These are phyloP conservation scores for Litsea cubeba DNA, from an alignment of 164 flowering plant genomes.

Conservation along the genomic window DNA sequence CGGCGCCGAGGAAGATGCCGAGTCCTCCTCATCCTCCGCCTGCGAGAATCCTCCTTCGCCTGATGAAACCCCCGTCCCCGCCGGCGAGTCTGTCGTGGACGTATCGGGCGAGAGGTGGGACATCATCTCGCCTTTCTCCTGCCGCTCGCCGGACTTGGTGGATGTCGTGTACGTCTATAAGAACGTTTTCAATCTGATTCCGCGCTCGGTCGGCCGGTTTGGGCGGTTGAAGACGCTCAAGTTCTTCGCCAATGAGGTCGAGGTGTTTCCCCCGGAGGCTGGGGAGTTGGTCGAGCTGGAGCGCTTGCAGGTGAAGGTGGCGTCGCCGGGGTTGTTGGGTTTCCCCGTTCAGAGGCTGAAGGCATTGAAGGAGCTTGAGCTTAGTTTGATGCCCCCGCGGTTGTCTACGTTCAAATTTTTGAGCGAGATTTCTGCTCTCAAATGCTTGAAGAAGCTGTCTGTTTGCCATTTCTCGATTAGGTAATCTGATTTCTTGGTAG, in stretches of 20 bases:
- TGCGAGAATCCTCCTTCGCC: too few relatives aligned
- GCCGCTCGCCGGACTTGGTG: conserved; percentile 12
- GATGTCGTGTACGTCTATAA: conserved; percentile 55
- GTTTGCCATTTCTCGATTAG: conserved; percentile 86
- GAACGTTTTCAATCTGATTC: conserved; percentile 74
- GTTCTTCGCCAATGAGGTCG: conserved; percentile 78
- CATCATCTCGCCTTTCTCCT: conserved; percentile 40
- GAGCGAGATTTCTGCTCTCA: conserved; percentile 62
- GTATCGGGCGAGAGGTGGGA: conserved; percentile 47
- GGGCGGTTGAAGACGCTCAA: conserved; percentile 60
- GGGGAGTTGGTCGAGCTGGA: conserved; percentile 53
- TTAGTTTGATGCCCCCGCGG: conserved; percentile 59
- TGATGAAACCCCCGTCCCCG: neutral
- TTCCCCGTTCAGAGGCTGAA: conserved; percentile 51
- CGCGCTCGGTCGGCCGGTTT: conserved; percentile 44
- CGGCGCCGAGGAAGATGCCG: neutral
- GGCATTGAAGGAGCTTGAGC: conserved; percentile 80
- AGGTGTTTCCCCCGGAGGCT: conserved; percentile 65
- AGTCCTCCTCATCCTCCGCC: neutral
- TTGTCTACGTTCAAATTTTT: conserved; percentile 53
- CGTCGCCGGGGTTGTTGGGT: conserved; percentile 53
- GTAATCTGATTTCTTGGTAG: conserved; percentile 21
- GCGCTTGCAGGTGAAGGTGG: conserved; percentile 67
- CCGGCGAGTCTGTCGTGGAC: conserved; percentile 22
- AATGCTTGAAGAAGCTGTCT: conserved; percentile 67